phyloP scores from a whole-genome alignment of 1,284 basidiomycete genomes.

The Moesziomyces parantarcticus region DNA sequence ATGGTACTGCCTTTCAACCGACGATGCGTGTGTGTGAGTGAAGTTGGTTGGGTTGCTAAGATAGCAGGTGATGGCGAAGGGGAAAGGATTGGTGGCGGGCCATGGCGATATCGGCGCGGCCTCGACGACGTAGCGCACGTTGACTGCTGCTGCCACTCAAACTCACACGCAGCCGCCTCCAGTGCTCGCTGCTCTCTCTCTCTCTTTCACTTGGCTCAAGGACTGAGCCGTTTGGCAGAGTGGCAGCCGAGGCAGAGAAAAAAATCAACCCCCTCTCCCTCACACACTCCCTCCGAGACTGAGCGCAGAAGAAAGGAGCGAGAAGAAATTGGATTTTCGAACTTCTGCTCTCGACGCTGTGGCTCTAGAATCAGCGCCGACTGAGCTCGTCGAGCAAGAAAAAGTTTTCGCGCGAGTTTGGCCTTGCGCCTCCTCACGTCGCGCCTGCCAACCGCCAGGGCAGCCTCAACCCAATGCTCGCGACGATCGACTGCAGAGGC shows the following conservation, averaged over 20 bases:
- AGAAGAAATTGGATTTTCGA: no score
- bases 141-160: neutral
- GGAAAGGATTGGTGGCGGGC: conserved; percentile 15
- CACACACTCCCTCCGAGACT: no score
- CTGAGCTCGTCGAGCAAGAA: neutral
- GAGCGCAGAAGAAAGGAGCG: no score
- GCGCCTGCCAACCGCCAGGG: conserved; percentile 1
- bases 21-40: conserved; percentile 3
- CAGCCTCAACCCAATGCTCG: neutral
- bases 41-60: conserved; percentile 27
- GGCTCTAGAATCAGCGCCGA: neutral
- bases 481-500: conserved; percentile 9
- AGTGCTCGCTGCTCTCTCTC: neutral
- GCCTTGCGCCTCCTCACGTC: conserved; percentile 5
- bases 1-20: conserved; percentile 33
- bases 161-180: conserved; percentile 5
- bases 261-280: neutral
- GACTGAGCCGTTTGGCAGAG: conserved; percentile 1
- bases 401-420: neutral
- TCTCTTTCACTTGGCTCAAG: neutral
- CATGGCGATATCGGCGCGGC: conserved; percentile 23
- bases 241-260: neutral
- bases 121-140: conserved; percentile 5
- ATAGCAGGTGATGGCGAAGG: conserved; percentile 45
- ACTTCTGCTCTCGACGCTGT: no score